These are phyloP conservation scores for Lojkania enalia DNA, from an alignment of 2,329 filamentous ascomycete species.

Conservation along the genomic window DNA sequence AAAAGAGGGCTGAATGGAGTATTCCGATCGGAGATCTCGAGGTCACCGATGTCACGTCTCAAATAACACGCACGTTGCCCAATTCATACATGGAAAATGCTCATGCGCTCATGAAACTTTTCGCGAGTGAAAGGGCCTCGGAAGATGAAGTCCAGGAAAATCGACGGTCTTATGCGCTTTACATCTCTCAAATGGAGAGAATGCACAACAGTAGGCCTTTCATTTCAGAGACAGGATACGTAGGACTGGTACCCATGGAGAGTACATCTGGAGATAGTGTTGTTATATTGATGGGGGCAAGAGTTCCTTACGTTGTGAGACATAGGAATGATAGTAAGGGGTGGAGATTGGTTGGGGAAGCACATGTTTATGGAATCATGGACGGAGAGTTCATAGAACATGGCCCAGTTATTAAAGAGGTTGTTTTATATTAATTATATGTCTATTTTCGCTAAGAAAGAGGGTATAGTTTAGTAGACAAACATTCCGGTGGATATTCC, in stretches of 20 bases:
- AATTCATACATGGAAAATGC: constrained; percentile 3
- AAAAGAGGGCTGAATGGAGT: constrained; percentile 14
- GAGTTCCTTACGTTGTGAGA: constrained; percentile 14
- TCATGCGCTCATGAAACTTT: background rate
- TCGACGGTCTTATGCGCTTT: background rate
- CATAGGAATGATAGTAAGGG: background rate
- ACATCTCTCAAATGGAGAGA: constrained; percentile 6
- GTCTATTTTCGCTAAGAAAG: no score
- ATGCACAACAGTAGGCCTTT: constrained; percentile 17
- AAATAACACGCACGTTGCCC: constrained; percentile 2
- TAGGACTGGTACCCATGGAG: constrained; percentile 12
- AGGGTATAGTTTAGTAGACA: no score
- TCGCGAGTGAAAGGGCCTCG: background rate
- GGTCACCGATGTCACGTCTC: background rate
- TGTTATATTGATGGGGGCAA: constrained; percentile 13
- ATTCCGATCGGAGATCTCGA: constrained; percentile 17
- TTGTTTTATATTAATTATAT: background rate
- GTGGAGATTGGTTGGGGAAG: constrained; percentile 15
- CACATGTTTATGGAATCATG: constrained; percentile 17
- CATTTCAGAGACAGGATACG: constrained; percentile 11
- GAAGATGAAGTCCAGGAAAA: background rate
- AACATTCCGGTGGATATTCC: no score
- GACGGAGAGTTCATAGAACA: constrained; percentile 17
- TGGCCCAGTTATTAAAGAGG: background rate
- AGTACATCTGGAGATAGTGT: constrained; percentile 9